Evolutionary conservation across 1,284 basidiomycete genomes (phyloP), one percentile per base, ranked within the genome.

Genomic region (Pulveroboletus sp.): DNA sequence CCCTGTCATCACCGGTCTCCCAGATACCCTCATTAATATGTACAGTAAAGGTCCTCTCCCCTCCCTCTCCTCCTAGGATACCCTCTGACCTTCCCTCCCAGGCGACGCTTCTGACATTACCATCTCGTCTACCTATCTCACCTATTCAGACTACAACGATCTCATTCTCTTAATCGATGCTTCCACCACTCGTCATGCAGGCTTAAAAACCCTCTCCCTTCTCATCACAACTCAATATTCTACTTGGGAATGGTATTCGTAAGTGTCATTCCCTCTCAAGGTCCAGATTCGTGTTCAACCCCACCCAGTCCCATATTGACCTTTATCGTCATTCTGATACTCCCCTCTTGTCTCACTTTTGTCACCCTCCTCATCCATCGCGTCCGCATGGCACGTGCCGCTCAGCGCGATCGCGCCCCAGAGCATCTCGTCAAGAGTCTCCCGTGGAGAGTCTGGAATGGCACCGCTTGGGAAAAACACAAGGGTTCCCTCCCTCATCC

Each of bases 171-270:
- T 89, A 59, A 90, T 91, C 56, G 73, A 77, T 35, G 65, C 79
- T 24, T 90, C 88, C 24, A 89, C 89, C 60, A 91, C 88, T 9
- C 86, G 87, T 21, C 88, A 90, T 63, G 82, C 82, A 37, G 88
- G 87, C 40, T 67, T 91, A 48, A 80, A 77, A 51, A 90, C 88
- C 0, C 78, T 91, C 36, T 87, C 87, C 1, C 73, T 91, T n/a
- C 76, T 87, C 54, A 84, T 91, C 61, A 87, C 82, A n/a, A 82
- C 86, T 8, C 86, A 89, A 61, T 87, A 86, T 64, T 87, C 86
- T 24, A 82, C 84, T 42, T 90, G 89, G 88, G 88, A 90, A 68
- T 91, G 88, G 89, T 91, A 90, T 65, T 91, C 87, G 87, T 90
- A 63, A 66, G 88, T 81, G 48, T 56, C 57, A 33, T 24, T 17